phyloP scores from a whole-genome alignment of 257 asterid species.

The Misopates orontium region DNA sequence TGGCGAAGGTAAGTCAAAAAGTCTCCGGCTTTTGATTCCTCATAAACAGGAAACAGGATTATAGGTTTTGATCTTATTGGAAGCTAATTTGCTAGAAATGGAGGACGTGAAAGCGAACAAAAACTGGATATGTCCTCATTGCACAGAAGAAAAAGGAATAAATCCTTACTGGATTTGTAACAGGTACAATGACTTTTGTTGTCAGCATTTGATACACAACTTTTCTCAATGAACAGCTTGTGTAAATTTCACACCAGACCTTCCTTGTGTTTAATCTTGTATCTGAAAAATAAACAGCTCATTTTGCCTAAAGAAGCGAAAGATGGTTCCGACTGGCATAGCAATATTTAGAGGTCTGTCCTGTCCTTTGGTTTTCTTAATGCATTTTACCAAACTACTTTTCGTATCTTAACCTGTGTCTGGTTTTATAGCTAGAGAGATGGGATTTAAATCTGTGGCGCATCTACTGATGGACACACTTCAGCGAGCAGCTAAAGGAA shows the following conservation, averaged over 20 bases:
- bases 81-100: slow-evolving; percentile 46
- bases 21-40: background rate
- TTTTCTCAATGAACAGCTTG: background rate
- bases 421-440: slow-evolving; percentile 50
- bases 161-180: slow-evolving; percentile 89
- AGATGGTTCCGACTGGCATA: slow-evolving; percentile 79
- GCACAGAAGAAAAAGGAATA: slow-evolving; percentile 59
- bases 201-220: background rate
- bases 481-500: slow-evolving; percentile 35
- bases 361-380: background rate
- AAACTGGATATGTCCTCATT: slow-evolving; percentile 81
- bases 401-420: background rate
- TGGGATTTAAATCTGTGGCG: slow-evolving; percentile 91
- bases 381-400: background rate
- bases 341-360: slow-evolving; percentile 73
- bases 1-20: slow-evolving; percentile 74
- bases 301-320: slow-evolving; percentile 64
- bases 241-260: background rate
- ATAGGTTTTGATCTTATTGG: background rate
- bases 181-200: slow-evolving; percentile 48
- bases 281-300: slow-evolving; percentile 55
- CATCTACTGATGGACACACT: slow-evolving; percentile 73
- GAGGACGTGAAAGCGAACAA: slow-evolving; percentile 69
- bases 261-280: slow-evolving; percentile 8
- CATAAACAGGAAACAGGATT: background rate